Base-by-base conservation (phyloP, 1,139 yeast genomes). In the Pichiaceae sp. region DNA sequence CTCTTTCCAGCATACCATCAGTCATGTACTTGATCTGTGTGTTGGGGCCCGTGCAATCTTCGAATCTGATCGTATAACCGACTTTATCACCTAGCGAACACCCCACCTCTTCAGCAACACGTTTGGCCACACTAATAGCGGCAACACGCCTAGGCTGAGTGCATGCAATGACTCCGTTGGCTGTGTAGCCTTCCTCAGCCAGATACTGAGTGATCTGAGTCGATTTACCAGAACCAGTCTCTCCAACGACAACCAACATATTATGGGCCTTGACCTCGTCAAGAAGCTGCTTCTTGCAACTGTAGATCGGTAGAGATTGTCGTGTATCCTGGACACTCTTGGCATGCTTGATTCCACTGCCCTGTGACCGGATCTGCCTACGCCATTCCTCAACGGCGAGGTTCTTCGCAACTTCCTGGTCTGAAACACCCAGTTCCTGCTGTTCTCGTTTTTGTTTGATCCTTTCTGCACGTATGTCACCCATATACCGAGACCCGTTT, bases 1-100 rank as follows among this genome's bases (percentile, higher is more conserved):
- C 99, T 54, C 97, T 74, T 49, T 91, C 68, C 38, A 91, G 70
- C 96, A 91, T 89, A 78, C 99, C 99, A 65, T 91, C 99, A 9
- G 99, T 91, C 97, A 91, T 86, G 64, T 91, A 91, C 61, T 89
- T 89, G 52, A 91, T 70, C 34, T 84, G 72, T 1, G 99, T 91
- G 48, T 75, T 78, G 35, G 72, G 70, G 30, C 81, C 70, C 2
- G 95, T 84, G 46, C 77, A 82, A 60, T 91, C 91, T 49, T 93
- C 98, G 57, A 91, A 91, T 67, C 99, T 81, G 47, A 91, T 83
- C 4, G 73, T 66, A 50, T 78, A 78, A 27, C 86, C 86, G 35
- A 79, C 87, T 38, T 73, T 77, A 25, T 69, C 68, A 1, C 84
- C 84, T 1, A 77, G 51, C 31, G 61, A 50, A 18, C 75, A 74